Percentiles rank a stretch among this genome's conserved stretches.
Evolutionary conservation across 2,329 filamentous ascomycete genomes (phyloP).

Genomic region (Ophiostoma fasciatum): DNA sequence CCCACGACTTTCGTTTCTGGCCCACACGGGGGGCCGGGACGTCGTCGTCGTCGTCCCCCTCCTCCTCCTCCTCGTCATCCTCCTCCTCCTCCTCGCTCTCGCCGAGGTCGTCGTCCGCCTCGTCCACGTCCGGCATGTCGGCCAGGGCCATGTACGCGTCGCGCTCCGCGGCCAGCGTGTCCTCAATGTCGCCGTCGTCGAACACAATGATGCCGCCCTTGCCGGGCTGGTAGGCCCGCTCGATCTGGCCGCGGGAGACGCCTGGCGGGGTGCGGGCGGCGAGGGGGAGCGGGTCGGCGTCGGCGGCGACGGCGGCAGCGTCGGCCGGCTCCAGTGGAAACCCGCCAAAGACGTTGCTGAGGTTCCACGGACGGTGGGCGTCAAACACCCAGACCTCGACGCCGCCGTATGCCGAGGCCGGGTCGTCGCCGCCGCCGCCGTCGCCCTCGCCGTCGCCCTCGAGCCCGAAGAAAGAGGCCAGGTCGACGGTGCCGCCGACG

Average conservation of each 20-base stretch:
- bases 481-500: slow-evolving; percentile 79
- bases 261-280: slow-evolving; percentile 39
- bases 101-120: slow-evolving; percentile 46
- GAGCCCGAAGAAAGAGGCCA: slow-evolving; percentile 66
- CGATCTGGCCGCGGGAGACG: slow-evolving; percentile 58
- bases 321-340: slow-evolving; percentile 36
- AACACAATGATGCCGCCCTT: slow-evolving; percentile 85
- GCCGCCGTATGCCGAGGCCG: slow-evolving; percentile 63
- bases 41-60: slow-evolving; percentile 34
- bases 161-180: slow-evolving; percentile 58
- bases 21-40: slow-evolving; percentile 2
- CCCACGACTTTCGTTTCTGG: slow-evolving; percentile 59
- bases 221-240: slow-evolving; percentile 57
- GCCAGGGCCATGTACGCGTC: slow-evolving; percentile 75
- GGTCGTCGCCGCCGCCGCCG: slow-evolving; percentile 13
- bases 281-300: slow-evolving; percentile 11
- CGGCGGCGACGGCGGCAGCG: slow-evolving; percentile 12
- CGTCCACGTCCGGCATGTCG: slow-evolving; percentile 81
- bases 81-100: slow-evolving; percentile 58
- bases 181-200: slow-evolving; percentile 89
- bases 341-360: slow-evolving; percentile 83
- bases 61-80: slow-evolving; percentile 29
- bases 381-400: slow-evolving; percentile 94
- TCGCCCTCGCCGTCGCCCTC: slow-evolving; percentile 51
- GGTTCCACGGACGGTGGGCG: slow-evolving; percentile 82